Base-by-base conservation (phyloP, 306 rosid genomes). In the Sechiopsis laciniata region DNA sequence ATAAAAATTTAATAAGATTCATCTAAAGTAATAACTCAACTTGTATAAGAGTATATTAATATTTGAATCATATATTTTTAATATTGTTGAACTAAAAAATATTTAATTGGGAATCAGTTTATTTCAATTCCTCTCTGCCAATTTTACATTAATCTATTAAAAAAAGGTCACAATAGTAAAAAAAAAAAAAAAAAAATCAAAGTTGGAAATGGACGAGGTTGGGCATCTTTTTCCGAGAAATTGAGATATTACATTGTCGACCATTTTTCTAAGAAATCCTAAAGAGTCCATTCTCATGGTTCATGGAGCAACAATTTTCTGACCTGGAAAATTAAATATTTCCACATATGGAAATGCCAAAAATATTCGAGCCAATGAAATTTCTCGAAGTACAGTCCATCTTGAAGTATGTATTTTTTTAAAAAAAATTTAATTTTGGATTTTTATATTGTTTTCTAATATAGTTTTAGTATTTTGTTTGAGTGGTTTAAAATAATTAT, bases 241-340 rank as follows among this genome's bases (percentile, higher is more conserved):
- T 46, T 46, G 56, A 67, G 21, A 67, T 46, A 45, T 46, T 45
- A 14, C 55, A 45, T 15, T 50, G 12, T 69, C 50, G 8, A 29
- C 74, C 74, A 51, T 69, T 69, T 50, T 50, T 5, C 59, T 50
- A 67, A 46, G 74, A 69, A 69, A 69, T 50, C 57, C 42, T 51
- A 4, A 20, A 14, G 2, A 69, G 42, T 21, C 73, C 14, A 14
- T 5, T 37, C 10, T 48, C 32, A 0, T 11, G 21, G 9, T 37
- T 67, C 10, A 7, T 45, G 45, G 11, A 50, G 74, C 59, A 37
- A 69, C 37, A 51, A 0, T 0, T 69, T 50, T 50, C 22, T 24
- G 51, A 6, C 4, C 14, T 69, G 45, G 24, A 24, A 22, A 24
- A 4, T 13, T 26, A 12, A 13, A 12, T 37, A 51, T 45, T 69